Base-by-base conservation (phyloP, 192 early-diverging fungal species). In the Entomortierella lignicola region DNA sequence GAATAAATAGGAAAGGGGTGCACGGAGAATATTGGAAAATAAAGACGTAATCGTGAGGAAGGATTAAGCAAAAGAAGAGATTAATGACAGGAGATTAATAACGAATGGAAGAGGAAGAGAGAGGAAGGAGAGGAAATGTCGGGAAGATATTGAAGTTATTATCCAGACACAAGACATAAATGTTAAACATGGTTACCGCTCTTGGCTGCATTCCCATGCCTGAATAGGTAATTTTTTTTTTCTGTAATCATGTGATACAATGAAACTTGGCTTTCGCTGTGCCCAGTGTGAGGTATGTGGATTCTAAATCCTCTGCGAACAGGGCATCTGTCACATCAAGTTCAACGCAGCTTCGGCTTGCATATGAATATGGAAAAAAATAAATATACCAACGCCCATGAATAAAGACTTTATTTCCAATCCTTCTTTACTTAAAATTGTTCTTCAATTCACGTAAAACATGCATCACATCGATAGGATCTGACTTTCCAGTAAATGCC, bases 401-500 rank as follows among this genome's bases (percentile, higher is more conserved):
- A 13, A 42, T 42, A 13, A 42, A 42, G 13, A 42, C 39, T 42
- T 10, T 10, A 47, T 30, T 41, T 55, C 15, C 13, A 12, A 20
- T 7, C 39, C 15, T 4, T 12, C 17, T 15, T 20, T 50, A 58
- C 39, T 73, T 60, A 30, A 91, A 91, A 37, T 70, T 83, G 81
- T 98, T 92, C 83, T 97, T 97, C 83, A 94, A 67, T 57, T 91
- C 89, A 29, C 96, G 89, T 8, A 98, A 74, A 31, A 62, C 83
- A n/a, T 84, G 87, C 81, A 98, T 88, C 20, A 96, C 92, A 25
- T 91, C 88, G 0, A 95, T 86, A 12, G 91, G 91, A 64, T 92
- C 88, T 11, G 82, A 83, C 50, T 88, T 83, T 18, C 87, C 86
- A 1, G 87, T 82, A 11, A 85, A 85, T 61, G 77, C 77, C 55